Conservation (phyloP, 2,329 filamentous ascomycete species). For the Xylariomycetidae sp. region DNA sequence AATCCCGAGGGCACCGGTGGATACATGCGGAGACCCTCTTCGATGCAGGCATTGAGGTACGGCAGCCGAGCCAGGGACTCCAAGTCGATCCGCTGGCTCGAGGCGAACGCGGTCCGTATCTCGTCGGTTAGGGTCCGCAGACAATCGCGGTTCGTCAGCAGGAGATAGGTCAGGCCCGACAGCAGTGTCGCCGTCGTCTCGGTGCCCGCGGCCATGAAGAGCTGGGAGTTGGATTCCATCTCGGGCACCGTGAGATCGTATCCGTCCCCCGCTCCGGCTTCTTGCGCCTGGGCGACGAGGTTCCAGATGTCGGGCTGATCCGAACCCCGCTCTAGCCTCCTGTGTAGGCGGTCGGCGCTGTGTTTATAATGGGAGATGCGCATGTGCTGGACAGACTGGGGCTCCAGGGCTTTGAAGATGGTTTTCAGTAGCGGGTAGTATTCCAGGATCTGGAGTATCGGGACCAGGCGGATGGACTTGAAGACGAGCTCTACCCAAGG, state of each 20-base stretch:
- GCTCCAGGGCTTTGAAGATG: slow-evolving; percentile 17
- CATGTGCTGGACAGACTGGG: slow-evolving; percentile 15
- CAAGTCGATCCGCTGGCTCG: slow-evolving; percentile 21
- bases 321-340: slow-evolving; percentile 20
- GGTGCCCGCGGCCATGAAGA: slow-evolving; percentile 3
- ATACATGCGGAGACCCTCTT: slow-evolving; percentile 20
- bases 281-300: too few species aligned
- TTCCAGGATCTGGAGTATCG: slow-evolving; percentile 17
- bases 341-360: slow-evolving; percentile 23
- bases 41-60: slow-evolving; percentile 23
- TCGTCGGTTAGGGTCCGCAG: slow-evolving; percentile 8
- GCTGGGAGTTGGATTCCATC: slow-evolving; percentile 11
- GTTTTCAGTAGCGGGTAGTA: slow-evolving; percentile 18
- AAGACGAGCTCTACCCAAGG: too few species aligned
- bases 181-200: slow-evolving; percentile 8
- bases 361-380: slow-evolving; percentile 16
- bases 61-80: slow-evolving; percentile 15
- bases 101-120: slow-evolving; percentile 9
- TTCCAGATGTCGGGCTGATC: slow-evolving; percentile 22
- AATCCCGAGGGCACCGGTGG: slow-evolving; percentile 16
- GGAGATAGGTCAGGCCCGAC: slow-evolving; percentile 9
- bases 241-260: slow-evolving; percentile 7
- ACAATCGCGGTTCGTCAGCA: slow-evolving; percentile 9
- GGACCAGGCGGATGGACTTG: too few species aligned
- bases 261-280: slow-evolving; percentile 8